Conservation (phyloP, 257 asterid genomes). For the Handroanthus guayacan region DNA sequence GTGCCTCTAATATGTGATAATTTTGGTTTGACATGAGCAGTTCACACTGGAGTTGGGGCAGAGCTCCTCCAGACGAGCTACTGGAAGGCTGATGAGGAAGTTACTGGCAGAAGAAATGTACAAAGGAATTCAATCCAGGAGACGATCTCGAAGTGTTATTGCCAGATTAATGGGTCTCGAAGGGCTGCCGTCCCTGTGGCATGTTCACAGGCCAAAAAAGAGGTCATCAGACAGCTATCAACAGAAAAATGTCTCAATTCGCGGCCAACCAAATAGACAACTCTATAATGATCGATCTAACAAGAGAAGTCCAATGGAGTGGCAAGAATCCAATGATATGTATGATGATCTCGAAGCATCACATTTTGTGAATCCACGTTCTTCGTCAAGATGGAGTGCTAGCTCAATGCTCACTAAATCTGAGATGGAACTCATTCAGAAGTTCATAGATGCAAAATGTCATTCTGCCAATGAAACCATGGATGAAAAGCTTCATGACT, state of each 20-base stretch:
- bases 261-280: conserved; percentile 36
- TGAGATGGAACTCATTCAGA: conserved; percentile 57
- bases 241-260: conserved; percentile 34
- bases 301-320: conserved; percentile 47
- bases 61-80: conserved; percentile 47
- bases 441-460: conserved; percentile 46
- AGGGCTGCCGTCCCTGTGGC: conserved; percentile 45
- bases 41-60: conserved; percentile 44
- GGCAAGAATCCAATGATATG: conserved; percentile 53
- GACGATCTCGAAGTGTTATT: conserved; percentile 43
- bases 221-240: conserved; percentile 41
- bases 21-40: conserved; percentile 42
- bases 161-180: conserved; percentile 52
- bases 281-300: conserved; percentile 36
- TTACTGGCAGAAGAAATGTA: conserved; percentile 47
- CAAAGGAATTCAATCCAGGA: conserved; percentile 35
- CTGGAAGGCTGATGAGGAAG: conserved; percentile 42
- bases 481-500: conserved; percentile 41
- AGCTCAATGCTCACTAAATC: conserved; percentile 49
- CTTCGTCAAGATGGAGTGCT: conserved; percentile 54
- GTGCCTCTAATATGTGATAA: conserved; percentile 9
- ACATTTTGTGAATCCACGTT: conserved; percentile 49
- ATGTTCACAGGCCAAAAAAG: conserved; percentile 48
- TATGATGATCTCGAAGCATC: conserved; percentile 69
- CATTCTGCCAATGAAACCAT: conserved; percentile 39